Percentiles rank a stretch among this genome's conserved stretches.
Evolutionary conservation across 177 flowering plant genomes (phyloP).

Genomic region (Telopea speciosissima): DNA sequence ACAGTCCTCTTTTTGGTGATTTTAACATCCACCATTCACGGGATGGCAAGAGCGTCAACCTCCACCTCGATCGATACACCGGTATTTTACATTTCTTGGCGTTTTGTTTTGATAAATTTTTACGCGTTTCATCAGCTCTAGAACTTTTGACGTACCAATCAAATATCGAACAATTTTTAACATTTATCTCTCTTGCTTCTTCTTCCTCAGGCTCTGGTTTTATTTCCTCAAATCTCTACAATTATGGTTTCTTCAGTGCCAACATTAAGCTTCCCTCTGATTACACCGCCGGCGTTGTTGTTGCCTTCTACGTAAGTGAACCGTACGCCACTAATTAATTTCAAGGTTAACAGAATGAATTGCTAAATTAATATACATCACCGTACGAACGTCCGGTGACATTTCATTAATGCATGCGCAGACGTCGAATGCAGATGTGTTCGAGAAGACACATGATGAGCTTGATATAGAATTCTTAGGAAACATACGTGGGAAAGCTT

Average conservation of each 20-base stretch:
- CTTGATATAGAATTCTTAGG: conserved; percentile 89
- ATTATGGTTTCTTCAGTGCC: conserved; percentile 85
- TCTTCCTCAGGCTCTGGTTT: conserved; percentile 68
- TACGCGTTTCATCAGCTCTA: no score
- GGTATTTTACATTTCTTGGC: conserved; percentile 32
- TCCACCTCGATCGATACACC: conserved; percentile 71
- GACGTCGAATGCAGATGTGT: conserved; percentile 83
- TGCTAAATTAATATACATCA: background rate
- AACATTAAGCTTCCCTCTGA: conserved; percentile 69
- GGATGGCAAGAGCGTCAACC: conserved; percentile 50
- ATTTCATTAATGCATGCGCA: conserved; percentile 20
- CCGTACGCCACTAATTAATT: no score
- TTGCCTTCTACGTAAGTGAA: conserved; percentile 74
- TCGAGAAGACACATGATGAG: conserved; percentile 82
- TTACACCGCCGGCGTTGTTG: conserved; percentile 79
- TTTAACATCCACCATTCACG: conserved; percentile 50
- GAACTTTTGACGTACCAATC: no score
- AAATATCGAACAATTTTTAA: no score
- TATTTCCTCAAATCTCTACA: conserved; percentile 58
- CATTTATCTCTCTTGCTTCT: background rate
- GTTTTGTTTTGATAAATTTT: no score
- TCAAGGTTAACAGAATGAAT: no score
- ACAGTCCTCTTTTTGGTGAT: conserved; percentile 72
- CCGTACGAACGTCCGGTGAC: background rate
- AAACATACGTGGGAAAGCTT: conserved; percentile 57